A percentile compares a stretch with the other conserved stretches of the same genome.
Evolutionary conservation across 108 stramenopile species (phyloP).

Genomic region (Cyclotella cryptica): DNA sequence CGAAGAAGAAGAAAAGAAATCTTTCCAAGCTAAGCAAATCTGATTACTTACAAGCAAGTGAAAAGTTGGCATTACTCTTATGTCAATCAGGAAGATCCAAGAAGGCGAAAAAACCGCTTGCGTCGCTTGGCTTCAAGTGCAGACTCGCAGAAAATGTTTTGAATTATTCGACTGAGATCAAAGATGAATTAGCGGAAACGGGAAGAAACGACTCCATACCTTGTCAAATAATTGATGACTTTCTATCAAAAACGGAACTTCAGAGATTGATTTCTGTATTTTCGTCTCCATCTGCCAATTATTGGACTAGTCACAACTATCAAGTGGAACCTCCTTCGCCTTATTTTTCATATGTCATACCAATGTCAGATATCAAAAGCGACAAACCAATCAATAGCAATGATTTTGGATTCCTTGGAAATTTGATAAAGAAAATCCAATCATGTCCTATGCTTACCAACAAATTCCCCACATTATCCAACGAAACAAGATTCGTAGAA

Average conservation of each 20-base stretch:
- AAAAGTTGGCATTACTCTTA: slow-evolving; percentile 68
- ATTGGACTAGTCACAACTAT: slow-evolving; percentile 81
- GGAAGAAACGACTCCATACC: slow-evolving; percentile 32
- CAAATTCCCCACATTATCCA: slow-evolving; percentile 49
- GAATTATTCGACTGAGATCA: slow-evolving; percentile 56
- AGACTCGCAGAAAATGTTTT: slow-evolving; percentile 69
- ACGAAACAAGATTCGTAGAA: slow-evolving; percentile 66
- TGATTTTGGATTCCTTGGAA: slow-evolving; percentile 54
- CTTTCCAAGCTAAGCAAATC: slow-evolving; percentile 43
- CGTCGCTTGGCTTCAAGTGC: slow-evolving; percentile 69
- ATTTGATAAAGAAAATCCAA: slow-evolving; percentile 51
- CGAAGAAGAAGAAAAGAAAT: slow-evolving; percentile 36
- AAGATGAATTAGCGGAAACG: slow-evolving; percentile 5
- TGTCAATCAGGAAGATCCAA: slow-evolving; percentile 73
- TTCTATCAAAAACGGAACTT: slow-evolving; percentile 60
- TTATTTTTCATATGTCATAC: slow-evolving; percentile 79
- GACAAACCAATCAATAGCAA: neutral
- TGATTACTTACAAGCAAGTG: slow-evolving; percentile 60
- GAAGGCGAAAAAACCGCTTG: slow-evolving; percentile 63
- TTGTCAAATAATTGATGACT: slow-evolving; percentile 70
- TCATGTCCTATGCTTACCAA: slow-evolving; percentile 31
- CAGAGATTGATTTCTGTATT: slow-evolving; percentile 59
- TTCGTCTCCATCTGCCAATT: slow-evolving; percentile 56
- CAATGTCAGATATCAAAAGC: slow-evolving; percentile 43
- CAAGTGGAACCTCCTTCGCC: slow-evolving; percentile 80